phyloP scores from a whole-genome alignment of 2,329 filamentous ascomycete genomes.

The Cucurbitaria berberidis region DNA sequence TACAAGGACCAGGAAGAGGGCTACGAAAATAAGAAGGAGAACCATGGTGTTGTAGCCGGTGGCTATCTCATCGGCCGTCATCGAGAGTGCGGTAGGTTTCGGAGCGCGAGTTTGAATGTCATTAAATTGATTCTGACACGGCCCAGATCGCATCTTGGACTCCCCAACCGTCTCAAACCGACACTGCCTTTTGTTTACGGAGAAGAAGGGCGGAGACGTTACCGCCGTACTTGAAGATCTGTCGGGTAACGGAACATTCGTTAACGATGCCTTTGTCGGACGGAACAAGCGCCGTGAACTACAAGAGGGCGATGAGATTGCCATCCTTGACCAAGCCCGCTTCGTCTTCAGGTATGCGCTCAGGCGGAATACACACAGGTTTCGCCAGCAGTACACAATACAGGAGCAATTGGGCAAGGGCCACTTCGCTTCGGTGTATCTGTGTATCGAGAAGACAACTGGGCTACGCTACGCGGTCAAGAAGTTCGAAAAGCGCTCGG shows the following conservation, averaged over 20 bases:
- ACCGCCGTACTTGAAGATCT: conserved; percentile 86
- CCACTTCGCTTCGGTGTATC: conserved; percentile 91
- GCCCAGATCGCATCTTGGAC: conserved; percentile 74
- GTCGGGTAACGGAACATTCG: conserved; percentile 94
- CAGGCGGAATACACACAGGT: conserved; percentile 67
- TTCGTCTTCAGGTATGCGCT: conserved; percentile 90
- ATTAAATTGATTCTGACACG: conserved; percentile 15
- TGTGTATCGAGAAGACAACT: conserved; percentile 84
- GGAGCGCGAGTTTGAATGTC: neutral
- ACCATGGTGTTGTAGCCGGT: conserved; percentile 65
- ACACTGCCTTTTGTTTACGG: conserved; percentile 72
- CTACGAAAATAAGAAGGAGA: conserved; percentile 63
- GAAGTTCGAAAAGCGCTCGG: conserved; percentile 84
- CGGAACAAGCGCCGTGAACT: conserved; percentile 91
- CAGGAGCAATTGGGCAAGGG: conserved; percentile 89
- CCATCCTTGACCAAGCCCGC: conserved; percentile 80
- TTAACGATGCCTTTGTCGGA: conserved; percentile 89
- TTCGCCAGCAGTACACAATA: conserved; percentile 84
- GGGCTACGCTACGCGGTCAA: conserved; percentile 91
- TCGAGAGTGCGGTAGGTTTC: conserved; percentile 82
- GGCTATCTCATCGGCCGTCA: conserved; percentile 94
- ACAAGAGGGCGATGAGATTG: conserved; percentile 88
- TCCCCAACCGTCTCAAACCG: conserved; percentile 87
- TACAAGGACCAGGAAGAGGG: conserved; percentile 68
- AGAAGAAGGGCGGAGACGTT: conserved; percentile 63